phyloP scores from a whole-genome alignment of 495 filamentous ascomycete species.

The Oidiodendron maius region DNA sequence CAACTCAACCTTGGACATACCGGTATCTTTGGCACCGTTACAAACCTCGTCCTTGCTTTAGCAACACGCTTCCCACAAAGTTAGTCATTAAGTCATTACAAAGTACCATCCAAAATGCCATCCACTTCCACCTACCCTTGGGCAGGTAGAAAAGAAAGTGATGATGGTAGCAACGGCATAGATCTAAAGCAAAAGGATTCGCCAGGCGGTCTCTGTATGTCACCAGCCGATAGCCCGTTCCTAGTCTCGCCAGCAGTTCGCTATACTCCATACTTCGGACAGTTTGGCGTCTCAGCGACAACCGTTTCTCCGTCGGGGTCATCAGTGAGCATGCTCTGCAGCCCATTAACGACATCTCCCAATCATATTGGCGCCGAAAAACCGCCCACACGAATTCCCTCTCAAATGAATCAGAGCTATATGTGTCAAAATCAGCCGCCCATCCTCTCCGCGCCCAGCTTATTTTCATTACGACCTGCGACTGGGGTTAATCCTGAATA shows the following conservation, averaged over 20 bases:
- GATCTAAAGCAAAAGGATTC: constrained; percentile 20
- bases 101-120: neutral
- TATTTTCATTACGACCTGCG: constrained; percentile 3
- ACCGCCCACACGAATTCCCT: constrained; percentile 3
- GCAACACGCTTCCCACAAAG: neutral
- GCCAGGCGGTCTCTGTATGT: constrained; percentile 3
- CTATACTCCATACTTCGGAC: constrained; percentile 8
- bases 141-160: constrained; percentile 8
- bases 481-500: constrained; percentile 4
- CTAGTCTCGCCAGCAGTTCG: constrained; percentile 10
- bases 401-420: constrained; percentile 2
- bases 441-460: constrained; percentile 16
- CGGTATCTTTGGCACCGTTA: constrained; percentile 12
- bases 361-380: constrained; percentile 3
- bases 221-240: constrained; percentile 12
- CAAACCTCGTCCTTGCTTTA: constrained; percentile 5
- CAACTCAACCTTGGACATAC: constrained; percentile 19
- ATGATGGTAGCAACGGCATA: constrained; percentile 6
- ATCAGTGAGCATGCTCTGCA: constrained; percentile 7
- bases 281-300: constrained; percentile 11
- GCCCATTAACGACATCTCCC: constrained; percentile 4
- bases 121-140: constrained; percentile 4
- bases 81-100: constrained; percentile 14
- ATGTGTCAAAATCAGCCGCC: constrained; percentile 12
- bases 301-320: constrained; percentile 7